Percentiles rank a stretch among this genome's conserved stretches.
These are phyloP conservation scores for Leptomonas pyrrhocoris DNA, from an alignment of 208 protist genomes.

Conservation along the genomic window DNA sequence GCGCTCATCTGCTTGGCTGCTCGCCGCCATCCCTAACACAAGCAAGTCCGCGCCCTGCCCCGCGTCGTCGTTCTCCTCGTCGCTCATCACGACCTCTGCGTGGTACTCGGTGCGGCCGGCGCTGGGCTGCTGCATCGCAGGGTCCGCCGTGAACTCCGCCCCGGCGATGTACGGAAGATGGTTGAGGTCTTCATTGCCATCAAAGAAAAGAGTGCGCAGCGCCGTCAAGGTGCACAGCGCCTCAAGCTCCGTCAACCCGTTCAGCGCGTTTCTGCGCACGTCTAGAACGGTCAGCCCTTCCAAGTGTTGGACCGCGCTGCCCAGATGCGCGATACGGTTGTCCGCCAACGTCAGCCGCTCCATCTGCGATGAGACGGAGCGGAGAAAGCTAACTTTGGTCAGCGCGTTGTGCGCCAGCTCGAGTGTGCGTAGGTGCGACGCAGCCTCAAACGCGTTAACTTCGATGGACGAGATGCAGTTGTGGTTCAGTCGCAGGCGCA, in stretches of 20 bases:
- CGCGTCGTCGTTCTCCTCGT: constrained; percentile 18
- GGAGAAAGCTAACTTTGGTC: constrained; percentile 43
- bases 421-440: constrained; percentile 47
- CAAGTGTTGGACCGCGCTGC: constrained; percentile 45
- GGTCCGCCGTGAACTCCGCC: background rate
- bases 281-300: constrained; percentile 27
- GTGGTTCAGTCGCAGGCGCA: constrained; percentile 43
- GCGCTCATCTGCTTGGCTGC: constrained; percentile 1
- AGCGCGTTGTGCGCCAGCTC: constrained; percentile 71
- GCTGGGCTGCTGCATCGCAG: background rate
- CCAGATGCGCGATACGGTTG: constrained; percentile 54
- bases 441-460: constrained; percentile 48
- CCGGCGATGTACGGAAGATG: constrained; percentile 1
- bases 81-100: constrained; percentile 39
- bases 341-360: constrained; percentile 57
- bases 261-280: constrained; percentile 20
- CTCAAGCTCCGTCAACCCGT: constrained; percentile 23
- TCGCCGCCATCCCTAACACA: background rate
- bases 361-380: constrained; percentile 52
- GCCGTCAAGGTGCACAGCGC: constrained; percentile 23
- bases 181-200: constrained; percentile 37
- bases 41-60: background rate
- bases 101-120: constrained; percentile 29
- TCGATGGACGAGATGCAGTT: constrained; percentile 44
- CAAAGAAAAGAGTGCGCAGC: constrained; percentile 43